Evolutionary conservation across 2,329 filamentous ascomycete genomes (phyloP), one percentile per base, ranked within the genome.

Genomic region (Akanthomyces lecanii): DNA sequence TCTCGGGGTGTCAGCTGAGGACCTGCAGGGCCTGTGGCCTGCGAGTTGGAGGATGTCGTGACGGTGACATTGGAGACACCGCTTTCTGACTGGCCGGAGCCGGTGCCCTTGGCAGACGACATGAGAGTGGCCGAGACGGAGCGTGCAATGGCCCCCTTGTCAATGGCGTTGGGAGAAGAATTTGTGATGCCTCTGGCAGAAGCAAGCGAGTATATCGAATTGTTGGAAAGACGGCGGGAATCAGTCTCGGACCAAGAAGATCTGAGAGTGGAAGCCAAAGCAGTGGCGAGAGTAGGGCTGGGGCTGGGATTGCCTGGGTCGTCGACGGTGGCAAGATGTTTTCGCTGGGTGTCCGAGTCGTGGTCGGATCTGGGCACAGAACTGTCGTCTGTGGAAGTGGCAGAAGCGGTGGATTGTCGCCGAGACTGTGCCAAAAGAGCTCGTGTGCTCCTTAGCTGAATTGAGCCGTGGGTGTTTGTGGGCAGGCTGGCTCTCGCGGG

Each of bases 181-280:
- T 40, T 71, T 18, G 72, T 64, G 33, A 80, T 77, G 38, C 80
- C 82, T 52, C 82, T 82, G 60, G 80, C 84, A 6, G 88, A 89
- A 51, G 85, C 84, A 28, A 89, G 76, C 38, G 89, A 91, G 71
- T 89, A 89, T 57, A 91, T 77, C 0, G 90, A 93, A 8, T 88
- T 90, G 64, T 89, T 83, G 28, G 89, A 92, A 71, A 89, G 80
- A 57, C 90, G 85, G 69, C 90, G 89, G 51, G 79, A 79, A 45
- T 88, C 79, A 25, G 74, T 70, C 23, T 84, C 81, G 25, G 52
- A 82, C 64, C 79, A 73, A 14, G 83, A 83, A 23, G 79, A 77
- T 59, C 77, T 77, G 71, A 70, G 67, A 70, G 51, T 73, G 69
- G 66, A 69, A 64, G 53, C 23, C 30, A 30, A 36, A 44, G 69